These are phyloP conservation scores for Neurospora sp. DNA, from an alignment of 495 filamentous ascomycete genomes.

Conservation along the genomic window DNA sequence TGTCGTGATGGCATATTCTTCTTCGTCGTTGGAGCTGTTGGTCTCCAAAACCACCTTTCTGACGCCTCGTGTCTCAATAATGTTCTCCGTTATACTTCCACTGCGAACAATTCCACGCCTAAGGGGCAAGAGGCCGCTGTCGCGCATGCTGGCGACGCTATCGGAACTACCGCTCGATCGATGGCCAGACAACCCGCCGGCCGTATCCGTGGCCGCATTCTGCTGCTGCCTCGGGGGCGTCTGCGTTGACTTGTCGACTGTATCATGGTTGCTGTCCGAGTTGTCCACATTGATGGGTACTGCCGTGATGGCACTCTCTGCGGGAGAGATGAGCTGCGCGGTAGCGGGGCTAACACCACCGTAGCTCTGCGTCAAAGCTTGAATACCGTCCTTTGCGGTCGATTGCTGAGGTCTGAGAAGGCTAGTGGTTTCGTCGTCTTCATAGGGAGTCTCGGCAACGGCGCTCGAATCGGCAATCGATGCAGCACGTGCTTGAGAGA, in stretches of 20 bases:
- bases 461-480: constrained; percentile 11
- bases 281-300: neutral
- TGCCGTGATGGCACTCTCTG: constrained; percentile 2
- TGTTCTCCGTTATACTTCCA: constrained; percentile 83
- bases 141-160: constrained; percentile 11
- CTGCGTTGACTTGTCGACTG: neutral
- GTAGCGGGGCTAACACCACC: constrained; percentile 40
- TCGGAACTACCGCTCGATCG: constrained; percentile 11
- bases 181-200: neutral
- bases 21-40: constrained; percentile 39
- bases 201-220: constrained; percentile 18
- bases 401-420: constrained; percentile 26
- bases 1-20: constrained; percentile 8
- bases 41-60: constrained; percentile 79
- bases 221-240: constrained; percentile 2
- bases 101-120: constrained; percentile 57
- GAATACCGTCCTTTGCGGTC: constrained; percentile 55
- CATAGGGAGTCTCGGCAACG: constrained; percentile 11
- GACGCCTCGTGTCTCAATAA: constrained; percentile 70
- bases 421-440: constrained; percentile 31
- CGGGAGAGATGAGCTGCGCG: constrained; percentile 19
- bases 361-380: constrained; percentile 56
- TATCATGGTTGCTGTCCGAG: neutral
- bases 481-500: constrained; percentile 14
- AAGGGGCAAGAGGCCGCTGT: constrained; percentile 8